These are phyloP conservation scores for Eutypella sp. DNA, from an alignment of 2,329 filamentous ascomycete genomes.

Conservation along the genomic window DNA sequence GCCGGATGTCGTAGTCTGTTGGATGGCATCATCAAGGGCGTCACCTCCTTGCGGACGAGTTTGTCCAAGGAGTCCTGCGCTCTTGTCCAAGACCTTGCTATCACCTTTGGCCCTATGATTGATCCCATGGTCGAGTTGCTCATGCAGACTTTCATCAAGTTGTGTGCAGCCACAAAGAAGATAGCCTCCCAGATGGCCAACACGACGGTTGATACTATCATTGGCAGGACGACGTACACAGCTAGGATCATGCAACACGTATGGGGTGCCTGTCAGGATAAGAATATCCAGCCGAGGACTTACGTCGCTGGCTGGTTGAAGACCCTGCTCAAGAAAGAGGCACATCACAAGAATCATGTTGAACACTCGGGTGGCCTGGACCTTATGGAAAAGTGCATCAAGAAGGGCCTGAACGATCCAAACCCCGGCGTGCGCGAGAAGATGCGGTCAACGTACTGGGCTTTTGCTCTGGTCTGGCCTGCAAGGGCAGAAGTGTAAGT, in stretches of 20 bases:
- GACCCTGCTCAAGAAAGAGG: constrained; percentile 73
- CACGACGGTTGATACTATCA: constrained; percentile 71
- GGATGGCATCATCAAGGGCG: constrained; percentile 83
- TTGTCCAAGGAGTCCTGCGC: constrained; percentile 82
- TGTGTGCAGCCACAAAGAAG: constrained; percentile 86
- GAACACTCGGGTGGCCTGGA: constrained; percentile 84
- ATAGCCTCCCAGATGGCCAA: constrained; percentile 84
- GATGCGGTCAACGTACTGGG: constrained; percentile 83
- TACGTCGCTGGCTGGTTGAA: constrained; percentile 80
- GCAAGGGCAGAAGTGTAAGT: constrained; percentile 68
- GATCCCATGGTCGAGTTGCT: constrained; percentile 88
- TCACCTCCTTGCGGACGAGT: constrained; percentile 81
- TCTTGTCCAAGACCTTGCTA: constrained; percentile 79
- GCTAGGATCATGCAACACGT: constrained; percentile 81
- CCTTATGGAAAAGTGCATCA: constrained; percentile 79
- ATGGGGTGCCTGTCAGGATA: constrained; percentile 78
- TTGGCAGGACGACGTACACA: constrained; percentile 75
- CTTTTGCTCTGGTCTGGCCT: constrained; percentile 72
- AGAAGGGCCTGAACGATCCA: constrained; percentile 80
- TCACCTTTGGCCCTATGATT: constrained; percentile 68
- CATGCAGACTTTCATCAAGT: constrained; percentile 83
- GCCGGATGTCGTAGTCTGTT: constrained; percentile 66
- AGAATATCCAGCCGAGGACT: constrained; percentile 81
- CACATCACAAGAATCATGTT: constrained; percentile 71
- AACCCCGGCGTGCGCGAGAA: constrained; percentile 87